Base-by-base conservation (phyloP, 176 grass and related monocot species). In the Musa acuminata region DNA sequence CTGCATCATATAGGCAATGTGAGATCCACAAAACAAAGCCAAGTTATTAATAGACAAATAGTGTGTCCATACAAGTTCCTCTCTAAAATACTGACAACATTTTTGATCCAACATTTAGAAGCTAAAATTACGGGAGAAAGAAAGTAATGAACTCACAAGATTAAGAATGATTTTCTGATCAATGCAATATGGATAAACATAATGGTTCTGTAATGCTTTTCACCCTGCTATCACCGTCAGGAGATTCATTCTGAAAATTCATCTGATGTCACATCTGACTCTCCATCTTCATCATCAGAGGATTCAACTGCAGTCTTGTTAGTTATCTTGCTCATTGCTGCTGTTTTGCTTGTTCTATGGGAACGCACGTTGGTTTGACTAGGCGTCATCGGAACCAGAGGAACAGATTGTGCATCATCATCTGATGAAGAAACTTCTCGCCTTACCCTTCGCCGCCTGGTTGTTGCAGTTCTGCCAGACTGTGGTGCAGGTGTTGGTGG, bases 271-370 rank as follows among this genome's bases (percentile, higher is more conserved):
- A 98, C 53, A 25, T 83, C 82, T 43, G 84, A 80, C 77, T 77
- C 78, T 26, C 74, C 72, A 69, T 53, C 52, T 27, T 80, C 52
- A 53, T 19, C 49, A 0, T 76, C 58, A 13, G 74, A 76, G 2
- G 52, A 65, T 52, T 52, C 10, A 51, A 52, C 8, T 14, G 60
- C 17, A 14, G 78, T 73, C 43, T 85, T 90, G 55, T 78, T 69
- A 21, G 83, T 57, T 19, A 99, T 84, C 78, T 85, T 91, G 80
- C 85, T 86, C 82, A 99, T 64, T 19, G 95, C 88, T 7, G 84
- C 88, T 12, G 84, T 78, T 68, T 99, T 94, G 86, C 95, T 98
- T 52, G 90, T 84, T 77, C 95, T 91, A 69, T 94, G 87, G 53
- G 86, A 71, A 17, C 90, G 86, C 6, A 63, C 72, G 1, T 48